Evolutionary conservation across 257 asterid genomes (phyloP).

Genomic region (Nicotiana knightiana): DNA sequence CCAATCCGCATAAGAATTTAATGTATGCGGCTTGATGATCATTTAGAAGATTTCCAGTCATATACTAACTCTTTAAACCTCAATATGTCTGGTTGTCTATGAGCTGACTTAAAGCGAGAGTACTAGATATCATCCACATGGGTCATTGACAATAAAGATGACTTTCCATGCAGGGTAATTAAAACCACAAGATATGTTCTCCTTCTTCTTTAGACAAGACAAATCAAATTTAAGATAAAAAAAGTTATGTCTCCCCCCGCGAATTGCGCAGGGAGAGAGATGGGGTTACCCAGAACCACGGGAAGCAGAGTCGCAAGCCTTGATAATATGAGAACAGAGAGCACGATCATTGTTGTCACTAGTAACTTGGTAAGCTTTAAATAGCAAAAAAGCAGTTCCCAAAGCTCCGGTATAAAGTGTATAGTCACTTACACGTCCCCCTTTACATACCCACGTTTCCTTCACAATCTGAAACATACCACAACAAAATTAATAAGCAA

Average conservation of each 20-base stretch:
- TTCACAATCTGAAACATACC: constrained; percentile 50
- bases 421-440: constrained; percentile 53
- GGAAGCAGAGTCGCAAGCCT: constrained; percentile 56
- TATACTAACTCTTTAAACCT: not conserved
- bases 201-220: not conserved
- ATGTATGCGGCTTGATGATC: not conserved
- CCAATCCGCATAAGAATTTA: not conserved
- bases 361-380: constrained; percentile 62
- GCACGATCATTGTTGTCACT: constrained; percentile 47
- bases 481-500: not conserved
- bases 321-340: constrained; percentile 50
- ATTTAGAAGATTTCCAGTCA: not conserved
- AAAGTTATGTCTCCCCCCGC: too few relatives aligned
- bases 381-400: constrained; percentile 80
- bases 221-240: not conserved
- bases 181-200: not conserved
- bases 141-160: not conserved
- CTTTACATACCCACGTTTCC: constrained; percentile 57
- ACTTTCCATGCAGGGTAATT: not conserved
- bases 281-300: constrained; percentile 46
- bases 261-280: not conserved
- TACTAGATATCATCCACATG: too few relatives aligned
- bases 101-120: not conserved
- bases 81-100: not conserved
- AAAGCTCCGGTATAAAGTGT: constrained; percentile 66